phyloP scores from a whole-genome alignment of 2,329 filamentous ascomycete genomes.

The Cladosporium sp. region DNA sequence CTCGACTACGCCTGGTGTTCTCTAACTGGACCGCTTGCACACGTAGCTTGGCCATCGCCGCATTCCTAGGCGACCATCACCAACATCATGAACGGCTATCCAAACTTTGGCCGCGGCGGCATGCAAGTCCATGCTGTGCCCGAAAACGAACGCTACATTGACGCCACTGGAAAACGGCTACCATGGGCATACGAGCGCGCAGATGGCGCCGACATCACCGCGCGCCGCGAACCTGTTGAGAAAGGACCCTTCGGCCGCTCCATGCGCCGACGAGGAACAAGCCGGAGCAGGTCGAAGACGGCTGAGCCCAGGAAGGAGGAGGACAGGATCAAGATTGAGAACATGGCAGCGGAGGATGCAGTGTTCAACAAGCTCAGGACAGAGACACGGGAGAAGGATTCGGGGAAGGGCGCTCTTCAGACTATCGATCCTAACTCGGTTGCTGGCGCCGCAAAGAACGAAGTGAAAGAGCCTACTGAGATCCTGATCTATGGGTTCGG shows the following conservation, averaged over 20 bases:
- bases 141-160: conserved; percentile 54
- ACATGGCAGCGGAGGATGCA: conserved; percentile 40
- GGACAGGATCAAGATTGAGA: conserved; percentile 43
- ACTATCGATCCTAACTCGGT: conserved; percentile 21
- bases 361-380: conserved; percentile 35
- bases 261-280: conserved; percentile 37
- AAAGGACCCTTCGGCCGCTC: conserved; percentile 56
- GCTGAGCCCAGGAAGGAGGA: conserved; percentile 55
- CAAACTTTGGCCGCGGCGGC: conserved; percentile 19
- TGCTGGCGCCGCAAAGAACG: conserved; percentile 29
- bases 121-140: conserved; percentile 64
- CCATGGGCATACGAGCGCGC: conserved; percentile 54
- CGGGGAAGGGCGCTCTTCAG: conserved; percentile 21
- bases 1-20: no score
- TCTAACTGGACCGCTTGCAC: no score
- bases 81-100: conserved; percentile 4
- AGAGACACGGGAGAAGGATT: conserved; percentile 25
- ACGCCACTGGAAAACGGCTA: conserved; percentile 52
- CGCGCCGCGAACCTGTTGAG: conserved; percentile 46
- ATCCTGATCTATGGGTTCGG: conserved; percentile 79
- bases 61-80: background rate
- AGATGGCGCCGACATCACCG: conserved; percentile 10
- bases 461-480: conserved; percentile 59
- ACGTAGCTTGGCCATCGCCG: no score
- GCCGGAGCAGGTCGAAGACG: conserved; percentile 44